Evolutionary conservation across 495 filamentous ascomycete species (phyloP), one percentile per base, ranked within the genome.

Genomic region (Parathielavia appendiculata): DNA sequence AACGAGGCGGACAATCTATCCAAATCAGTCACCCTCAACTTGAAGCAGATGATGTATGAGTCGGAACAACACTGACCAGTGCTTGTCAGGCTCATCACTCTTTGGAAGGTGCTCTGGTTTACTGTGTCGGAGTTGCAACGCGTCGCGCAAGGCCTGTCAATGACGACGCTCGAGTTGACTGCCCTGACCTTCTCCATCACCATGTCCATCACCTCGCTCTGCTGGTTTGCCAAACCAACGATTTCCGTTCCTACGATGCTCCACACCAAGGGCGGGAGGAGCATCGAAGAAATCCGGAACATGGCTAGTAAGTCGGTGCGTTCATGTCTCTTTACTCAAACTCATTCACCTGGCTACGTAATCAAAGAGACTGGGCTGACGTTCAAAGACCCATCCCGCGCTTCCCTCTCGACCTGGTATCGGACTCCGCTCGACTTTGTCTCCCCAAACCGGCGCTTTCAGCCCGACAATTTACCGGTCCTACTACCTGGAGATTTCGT

Each of bases 1-100:
- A 75, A 58, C 57, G 56, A 36, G 64, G 68, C 52, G 11, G 17
- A 41, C 48, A 56, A 59, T 4, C 19, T 63, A 7, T 60, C 57
- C 16, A 55, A 48, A 54, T 62, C 0, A 14, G 52, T n/a, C 36
- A 22, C 39, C 32, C 36, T 41, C n/a, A 20, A 17, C n/a, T 20
- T 20, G n/a, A 17, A 9, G 20, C 2, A 30, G 2, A 6, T 30
- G 23, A 12, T 8, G 1, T 34, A 11, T 13, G 16, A 14, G 34
- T 14, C 3, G n/a, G n/a, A n/a, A n/a, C n/a, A n/a, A n/a, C 10
- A 17, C 43, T 45, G 10, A 39, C 32, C 14, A 26, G 12, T 49
- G 32, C 12, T 19, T 16, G 2, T 14, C 40, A 63, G 61, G 19
- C 12, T 56, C 26, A 47, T 63, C 22, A 38, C 39, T 16, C 2